Evolutionary conservation across 768 basidiomycete species (phyloP), one percentile per base, ranked within the genome.

Genomic region (Hericium coralloides): DNA sequence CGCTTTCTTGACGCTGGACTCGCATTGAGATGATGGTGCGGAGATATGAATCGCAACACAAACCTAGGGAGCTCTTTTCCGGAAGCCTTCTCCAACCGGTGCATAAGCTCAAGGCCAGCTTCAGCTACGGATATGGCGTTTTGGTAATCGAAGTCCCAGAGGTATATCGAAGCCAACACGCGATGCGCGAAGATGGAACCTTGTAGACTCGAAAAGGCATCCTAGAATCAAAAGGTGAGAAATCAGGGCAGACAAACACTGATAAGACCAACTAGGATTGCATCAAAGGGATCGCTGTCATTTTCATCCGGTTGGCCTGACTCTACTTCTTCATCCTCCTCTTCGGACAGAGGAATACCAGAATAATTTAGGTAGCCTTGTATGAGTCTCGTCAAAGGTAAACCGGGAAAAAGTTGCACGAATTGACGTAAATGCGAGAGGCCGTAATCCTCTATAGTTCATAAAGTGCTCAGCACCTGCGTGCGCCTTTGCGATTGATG

Each of bases 61-160:
- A 64, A 84, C 82, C 70, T 78, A 18, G 65, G 71, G 38, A 83
- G 73, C 17, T 70, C 70, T 49, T 77, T 79, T 0, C 85, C 89
- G 14, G 76, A 76, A 45, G 87, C 78, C 41, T 67, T 64, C 65
- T 92, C 85, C 9, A 79, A 65, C 26, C 70, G 74, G 10, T 71
- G 71, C 8, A 90, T 65, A 4, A 85, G 70, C 25, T 76, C 74
- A 39, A 94, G 68, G 0, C 89, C 89, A 41, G 76, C 79, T 63
- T 94, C 91, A 1, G 89, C 81, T 0, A 80, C 77, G 49, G 81
- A 82, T 54, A 89, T 80, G 0, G 85, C 80, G 60, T 83, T 86
- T 49, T 83, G 75, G 68, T 88, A 89, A 68, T 98, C 94, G 14
- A 75, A 66, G 59, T 91, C 86, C 26, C 72, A 67, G 5, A 83